Base-by-base conservation (phyloP, 108 stramenopile species). In the Pseudonitzschia delicatissima region DNA sequence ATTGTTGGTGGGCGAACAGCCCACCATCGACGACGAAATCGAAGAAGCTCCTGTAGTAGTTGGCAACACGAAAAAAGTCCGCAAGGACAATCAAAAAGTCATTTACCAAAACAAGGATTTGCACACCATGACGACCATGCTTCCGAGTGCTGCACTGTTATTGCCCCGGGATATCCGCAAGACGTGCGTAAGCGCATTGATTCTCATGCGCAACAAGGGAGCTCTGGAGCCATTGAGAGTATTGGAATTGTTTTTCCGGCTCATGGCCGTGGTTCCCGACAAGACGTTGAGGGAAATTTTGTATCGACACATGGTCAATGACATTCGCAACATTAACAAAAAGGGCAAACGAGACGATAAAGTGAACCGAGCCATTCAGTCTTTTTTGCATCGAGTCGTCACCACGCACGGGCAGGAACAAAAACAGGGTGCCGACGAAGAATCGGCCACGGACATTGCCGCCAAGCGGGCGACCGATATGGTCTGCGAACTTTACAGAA, bases 401-500 rank as follows among this genome's bases (percentile, higher is more conserved):
- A 67, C 55, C 33, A 79, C 57, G 1, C 61, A 69, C 37, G 62
- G 62, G 3, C 60, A 62, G 21, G 40, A 77, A 37, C 39, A 62
- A 48, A 40, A 37, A 29, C 11, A 2, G n/a, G 39, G 40, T 12
- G 15, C 11, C 12, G 17, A 21, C 11, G 77, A 79, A 37, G 87
- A 86, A 49, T 63, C 77, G 1, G 76, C 86, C n/a, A 86, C 80
- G 25, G 78, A 80, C 60, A 69, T 82, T 80, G 82, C 96, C 53
- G 88, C 85, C 36, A 92, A 88, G 66, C 86, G 89, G 40, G 91
- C 87, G 13, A 86, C 97, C 29, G 94, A 98, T 71, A 83, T 97
- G 77, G 87, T 95, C 31, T 90, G 88, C 15, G 93, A 97, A 55
- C 74, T 99, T 44, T 99, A 98, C 81, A 85, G 96, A 20, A 83